phyloP scores from a whole-genome alignment of 345 rosid species.

The Gynandropsis gynandra region DNA sequence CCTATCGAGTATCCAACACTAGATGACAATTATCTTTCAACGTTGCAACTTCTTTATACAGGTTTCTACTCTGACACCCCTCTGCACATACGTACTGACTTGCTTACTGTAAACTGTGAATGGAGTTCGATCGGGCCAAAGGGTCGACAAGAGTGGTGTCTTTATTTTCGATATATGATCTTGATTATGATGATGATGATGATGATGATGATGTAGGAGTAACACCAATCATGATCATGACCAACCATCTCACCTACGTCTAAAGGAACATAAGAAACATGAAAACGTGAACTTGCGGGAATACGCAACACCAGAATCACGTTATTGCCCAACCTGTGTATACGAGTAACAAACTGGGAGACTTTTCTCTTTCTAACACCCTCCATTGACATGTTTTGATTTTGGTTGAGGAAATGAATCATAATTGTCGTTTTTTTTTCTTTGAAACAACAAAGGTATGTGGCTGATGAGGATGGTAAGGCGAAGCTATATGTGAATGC shows the following conservation, averaged over 20 bases:
- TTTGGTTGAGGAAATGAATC: not conserved
- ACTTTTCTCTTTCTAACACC: not conserved
- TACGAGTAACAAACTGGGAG: slow-evolving; percentile 81
- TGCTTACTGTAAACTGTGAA: no score
- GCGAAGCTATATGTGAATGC: slow-evolving; percentile 85
- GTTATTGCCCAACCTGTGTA: slow-evolving; percentile 94
- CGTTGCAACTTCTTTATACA: slow-evolving; percentile 83
- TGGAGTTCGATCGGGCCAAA: not conserved
- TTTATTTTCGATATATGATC: not conserved
- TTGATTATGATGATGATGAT: no score
- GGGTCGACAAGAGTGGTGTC: not conserved
- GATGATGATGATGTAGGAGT: slow-evolving; percentile 49
- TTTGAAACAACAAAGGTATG: slow-evolving; percentile 41
- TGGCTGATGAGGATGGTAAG: slow-evolving; percentile 56
- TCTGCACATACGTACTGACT: not conserved
- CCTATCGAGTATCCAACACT: slow-evolving; percentile 77
- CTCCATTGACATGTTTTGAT: not conserved
- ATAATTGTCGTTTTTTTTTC: slow-evolving; percentile 9
- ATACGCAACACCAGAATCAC: slow-evolving; percentile 79
- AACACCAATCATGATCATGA: slow-evolving; percentile 94
- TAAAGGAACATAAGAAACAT: slow-evolving; percentile 62
- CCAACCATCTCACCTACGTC: slow-evolving; percentile 70
- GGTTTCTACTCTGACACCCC: slow-evolving; percentile 35
- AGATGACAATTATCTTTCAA: slow-evolving; percentile 80
- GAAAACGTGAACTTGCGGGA: slow-evolving; percentile 69